Evolutionary conservation across 768 basidiomycete species (phyloP).

Genomic region (Lepiota venenata): DNA sequence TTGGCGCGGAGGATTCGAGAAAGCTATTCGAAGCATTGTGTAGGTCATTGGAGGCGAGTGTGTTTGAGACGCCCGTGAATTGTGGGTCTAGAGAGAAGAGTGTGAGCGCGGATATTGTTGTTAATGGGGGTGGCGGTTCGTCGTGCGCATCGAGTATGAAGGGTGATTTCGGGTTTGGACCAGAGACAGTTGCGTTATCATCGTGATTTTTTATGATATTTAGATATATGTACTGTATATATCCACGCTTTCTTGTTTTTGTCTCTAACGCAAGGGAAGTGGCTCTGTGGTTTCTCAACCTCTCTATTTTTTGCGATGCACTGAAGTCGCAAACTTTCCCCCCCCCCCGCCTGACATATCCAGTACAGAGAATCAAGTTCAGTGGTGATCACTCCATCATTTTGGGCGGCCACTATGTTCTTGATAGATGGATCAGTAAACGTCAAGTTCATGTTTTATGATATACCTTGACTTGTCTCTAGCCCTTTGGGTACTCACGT

Average conservation of each 20-base stretch:
- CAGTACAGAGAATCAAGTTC: too few species aligned
- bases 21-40: slow-evolving; percentile 49
- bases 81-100: not conserved
- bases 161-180: slow-evolving; percentile 9
- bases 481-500: too few species aligned
- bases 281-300: too few species aligned
- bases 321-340: too few species aligned
- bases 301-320: too few species aligned
- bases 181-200: slow-evolving; percentile 1
- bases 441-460: too few species aligned
- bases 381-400: too few species aligned
- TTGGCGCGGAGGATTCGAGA: slow-evolving; percentile 46
- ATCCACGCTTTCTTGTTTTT: not conserved
- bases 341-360: too few species aligned
- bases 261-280: too few species aligned
- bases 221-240: not conserved
- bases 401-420: too few species aligned
- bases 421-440: too few species aligned
- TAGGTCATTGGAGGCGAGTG: slow-evolving; percentile 36
- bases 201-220: not conserved
- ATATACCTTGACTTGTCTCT: too few species aligned
- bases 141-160: not conserved
- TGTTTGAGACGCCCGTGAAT: slow-evolving; percentile 29
- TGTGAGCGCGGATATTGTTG: not conserved
- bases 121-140: not conserved